Evolutionary conservation across 208 protist genomes (phyloP).

Genomic region (Leishmania lainsoni): DNA sequence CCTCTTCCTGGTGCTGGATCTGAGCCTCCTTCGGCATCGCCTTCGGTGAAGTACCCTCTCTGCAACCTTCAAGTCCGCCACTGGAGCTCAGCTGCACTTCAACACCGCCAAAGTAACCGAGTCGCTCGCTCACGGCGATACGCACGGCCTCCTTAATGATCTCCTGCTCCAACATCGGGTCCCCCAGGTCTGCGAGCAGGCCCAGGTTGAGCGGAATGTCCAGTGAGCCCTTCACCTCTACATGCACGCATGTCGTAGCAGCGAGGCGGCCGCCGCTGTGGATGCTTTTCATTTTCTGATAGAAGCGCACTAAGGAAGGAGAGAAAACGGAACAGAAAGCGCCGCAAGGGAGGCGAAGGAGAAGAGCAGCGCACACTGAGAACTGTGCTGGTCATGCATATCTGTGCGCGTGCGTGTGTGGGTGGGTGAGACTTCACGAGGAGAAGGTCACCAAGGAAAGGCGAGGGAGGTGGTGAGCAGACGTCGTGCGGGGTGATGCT

Average conservation of each 20-base stretch:
- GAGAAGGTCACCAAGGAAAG: neutral
- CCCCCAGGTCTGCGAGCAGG: slow-evolving; percentile 55
- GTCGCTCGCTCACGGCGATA: slow-evolving; percentile 63
- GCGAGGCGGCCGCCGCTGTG: neutral
- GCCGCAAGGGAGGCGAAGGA: neutral
- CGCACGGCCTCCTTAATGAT: slow-evolving; percentile 70
- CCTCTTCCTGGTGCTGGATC: neutral
- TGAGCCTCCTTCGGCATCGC: neutral
- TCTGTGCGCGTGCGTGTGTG: neutral
- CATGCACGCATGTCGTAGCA: slow-evolving; percentile 28
- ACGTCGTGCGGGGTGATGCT: neutral
- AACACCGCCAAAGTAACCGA: slow-evolving; percentile 70
- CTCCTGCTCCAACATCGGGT: slow-evolving; percentile 59
- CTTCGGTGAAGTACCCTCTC: neutral
- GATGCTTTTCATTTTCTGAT: neutral
- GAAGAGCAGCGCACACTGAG: neutral
- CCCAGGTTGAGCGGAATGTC: slow-evolving; percentile 51
- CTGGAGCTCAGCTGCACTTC: slow-evolving; percentile 38
- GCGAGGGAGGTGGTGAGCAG: neutral
- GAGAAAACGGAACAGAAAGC: neutral
- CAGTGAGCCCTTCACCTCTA: slow-evolving; percentile 54
- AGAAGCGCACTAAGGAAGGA: neutral
- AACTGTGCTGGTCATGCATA: neutral
- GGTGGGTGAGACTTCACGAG: neutral
- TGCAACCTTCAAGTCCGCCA: slow-evolving; percentile 9